These are phyloP conservation scores for Eimeria nieschulzi DNA, from an alignment of 169 alveolate genomes.

Conservation along the genomic window DNA sequence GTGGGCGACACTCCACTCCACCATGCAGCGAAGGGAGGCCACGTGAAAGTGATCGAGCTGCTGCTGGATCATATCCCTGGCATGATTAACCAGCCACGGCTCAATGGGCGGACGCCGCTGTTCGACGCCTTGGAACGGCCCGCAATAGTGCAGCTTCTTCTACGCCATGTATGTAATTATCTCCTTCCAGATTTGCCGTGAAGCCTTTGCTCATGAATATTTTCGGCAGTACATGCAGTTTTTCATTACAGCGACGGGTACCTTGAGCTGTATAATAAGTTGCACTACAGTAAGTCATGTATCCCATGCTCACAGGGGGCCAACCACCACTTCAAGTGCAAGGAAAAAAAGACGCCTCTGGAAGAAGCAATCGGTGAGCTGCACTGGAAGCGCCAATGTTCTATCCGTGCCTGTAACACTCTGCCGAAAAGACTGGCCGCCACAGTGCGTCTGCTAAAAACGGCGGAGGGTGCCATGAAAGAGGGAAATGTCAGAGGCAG, in stretches of 20 bases:
- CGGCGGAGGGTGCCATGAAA: not conserved
- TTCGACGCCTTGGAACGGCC: conserved; percentile 41
- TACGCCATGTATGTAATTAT: not conserved
- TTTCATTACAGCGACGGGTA: not conserved
- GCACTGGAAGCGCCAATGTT: conserved; percentile 49
- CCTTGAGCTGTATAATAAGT: no score
- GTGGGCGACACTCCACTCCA: conserved; percentile 61
- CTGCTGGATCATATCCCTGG: not conserved
- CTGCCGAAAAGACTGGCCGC: not conserved
- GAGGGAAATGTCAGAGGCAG: not conserved
- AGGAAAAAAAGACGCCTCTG: conserved; percentile 18
- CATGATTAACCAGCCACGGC: conserved; percentile 29
- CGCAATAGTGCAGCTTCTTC: conserved; percentile 18
- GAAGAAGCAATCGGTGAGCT: conserved; percentile 36
- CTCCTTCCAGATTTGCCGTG: not conserved
- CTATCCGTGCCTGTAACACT: conserved; percentile 14
- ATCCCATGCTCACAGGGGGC: conserved; percentile 21
- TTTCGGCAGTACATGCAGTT: not conserved
- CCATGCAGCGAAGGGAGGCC: conserved; percentile 58
- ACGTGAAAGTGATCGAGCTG: conserved; percentile 23
- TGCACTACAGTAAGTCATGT: no score
- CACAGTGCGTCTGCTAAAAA: conserved; percentile 37
- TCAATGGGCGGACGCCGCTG: conserved; percentile 36
- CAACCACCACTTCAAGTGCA: conserved; percentile 16
- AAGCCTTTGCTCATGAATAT: not conserved